Evolutionary conservation across 306 rosid genomes (phyloP), one percentile per base, ranked within the genome.

Genomic region (Prinsepia uniflora): DNA sequence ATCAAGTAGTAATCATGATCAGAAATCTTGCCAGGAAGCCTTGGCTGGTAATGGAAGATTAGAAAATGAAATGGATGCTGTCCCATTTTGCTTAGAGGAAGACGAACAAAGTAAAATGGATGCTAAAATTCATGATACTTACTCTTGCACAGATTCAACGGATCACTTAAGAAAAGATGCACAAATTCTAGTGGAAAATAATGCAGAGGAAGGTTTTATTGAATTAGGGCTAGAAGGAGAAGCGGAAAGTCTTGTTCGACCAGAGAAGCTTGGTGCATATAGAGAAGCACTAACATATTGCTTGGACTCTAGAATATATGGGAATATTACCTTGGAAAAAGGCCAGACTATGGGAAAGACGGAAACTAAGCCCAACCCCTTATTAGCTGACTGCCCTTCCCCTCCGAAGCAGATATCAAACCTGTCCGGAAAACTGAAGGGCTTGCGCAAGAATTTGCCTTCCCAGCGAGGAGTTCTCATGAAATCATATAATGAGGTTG

Each of bases 361-460:
- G 17, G 76, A 40, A 59, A 74, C 78, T 57, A 58, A 63, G 46
- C 57, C 80, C 34, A 39, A 74, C 71, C 12, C 34, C 49, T 65
- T 65, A 70, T 34, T 57, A 24, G 56, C 58, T 42, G 71, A 67
- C 45, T 20, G 44, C 70, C 68, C 57, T 44, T 78, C 71, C 71
- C 70, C 36, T 64, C 72, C 74, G 68, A 79, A 82, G 67, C 81
- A 49, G 59, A 65, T 40, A 69, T 64, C 30, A 41, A 79, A 78
- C 63, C 67, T 82, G 48, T 71, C 73, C 6, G 30, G 60, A 60
- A 75, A 66, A 72, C 12, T 68, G 57, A 82, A 80, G 81, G 79
- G 72, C 49, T 72, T 76, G 52, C 75, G 15, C 68, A 80, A 55
- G 63, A 73, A 68, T 45, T 18, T 43, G 30, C 61, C 70, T 36